These are phyloP conservation scores for Dictyostelium firmibasis DNA, from an alignment of 78 protist species.

Conservation along the genomic window DNA sequence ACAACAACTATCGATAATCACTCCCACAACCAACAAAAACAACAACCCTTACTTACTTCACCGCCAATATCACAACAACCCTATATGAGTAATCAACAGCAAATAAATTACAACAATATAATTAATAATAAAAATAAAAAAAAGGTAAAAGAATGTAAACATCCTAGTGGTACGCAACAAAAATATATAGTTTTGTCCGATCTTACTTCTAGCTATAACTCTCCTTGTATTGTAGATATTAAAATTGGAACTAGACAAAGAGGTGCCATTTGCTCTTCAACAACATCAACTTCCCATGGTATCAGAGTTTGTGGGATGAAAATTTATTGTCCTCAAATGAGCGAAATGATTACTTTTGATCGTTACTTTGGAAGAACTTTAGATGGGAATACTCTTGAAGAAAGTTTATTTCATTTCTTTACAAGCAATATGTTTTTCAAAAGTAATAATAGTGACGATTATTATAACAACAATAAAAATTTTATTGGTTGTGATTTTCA, in stretches of 20 bases:
- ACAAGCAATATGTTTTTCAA: not conserved
- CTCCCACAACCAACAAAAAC: not conserved
- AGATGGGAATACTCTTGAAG: constrained; percentile 15
- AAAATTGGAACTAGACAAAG: constrained; percentile 68
- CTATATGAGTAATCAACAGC: not conserved
- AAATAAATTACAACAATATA: not conserved
- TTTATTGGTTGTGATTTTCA: not conserved
- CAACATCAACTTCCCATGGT: constrained; percentile 58
- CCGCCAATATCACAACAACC: not conserved
- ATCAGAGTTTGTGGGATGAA: constrained; percentile 74
- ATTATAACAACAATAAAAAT: not conserved
- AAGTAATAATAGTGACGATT: not conserved
- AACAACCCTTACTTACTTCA: not conserved
- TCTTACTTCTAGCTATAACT: constrained; percentile 16
- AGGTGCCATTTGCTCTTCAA: constrained; percentile 58
- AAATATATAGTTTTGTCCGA: constrained; percentile 45
- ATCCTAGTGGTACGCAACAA: constrained; percentile 30
- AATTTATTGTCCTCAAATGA: not conserved
- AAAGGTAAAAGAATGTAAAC: constrained; percentile 14
- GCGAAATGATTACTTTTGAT: constrained; percentile 39
- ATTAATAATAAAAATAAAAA: constrained; percentile 4
- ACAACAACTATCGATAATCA: not conserved
- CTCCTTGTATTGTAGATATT: constrained; percentile 70
- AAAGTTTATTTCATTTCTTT: constrained; percentile 22
- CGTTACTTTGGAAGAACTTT: constrained; percentile 64